Percentiles rank a stretch among this genome's conserved stretches.
phyloP scores from a whole-genome alignment of 1,284 basidiomycete species.

The Moesziomyces aphidis region DNA sequence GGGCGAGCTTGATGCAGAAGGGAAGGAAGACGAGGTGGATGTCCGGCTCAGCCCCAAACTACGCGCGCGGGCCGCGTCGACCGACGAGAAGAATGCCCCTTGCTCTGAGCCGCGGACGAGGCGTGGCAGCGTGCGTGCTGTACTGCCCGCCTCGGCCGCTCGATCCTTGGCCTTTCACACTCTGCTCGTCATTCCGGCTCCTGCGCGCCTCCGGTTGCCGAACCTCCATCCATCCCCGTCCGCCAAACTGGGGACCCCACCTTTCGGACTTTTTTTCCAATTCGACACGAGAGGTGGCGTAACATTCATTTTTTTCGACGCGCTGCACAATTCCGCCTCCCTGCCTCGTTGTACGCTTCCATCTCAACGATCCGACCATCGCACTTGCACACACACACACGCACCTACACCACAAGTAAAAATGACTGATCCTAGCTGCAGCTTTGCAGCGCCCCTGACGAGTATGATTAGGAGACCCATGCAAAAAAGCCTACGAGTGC shows the following conservation, averaged over 20 bases:
- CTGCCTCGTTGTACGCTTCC: no score
- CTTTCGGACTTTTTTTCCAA: neutral
- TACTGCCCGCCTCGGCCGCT: no score
- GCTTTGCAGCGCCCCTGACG: constrained; percentile 32
- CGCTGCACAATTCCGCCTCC: no score
- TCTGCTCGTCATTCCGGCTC: neutral
- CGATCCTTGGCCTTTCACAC: neutral
- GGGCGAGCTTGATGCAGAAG: neutral
- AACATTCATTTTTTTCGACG: neutral
- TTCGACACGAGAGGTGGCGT: neutral
- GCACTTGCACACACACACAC: no score
- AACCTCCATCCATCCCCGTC: no score
- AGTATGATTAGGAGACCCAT: constrained; percentile 42
- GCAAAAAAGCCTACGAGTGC: constrained; percentile 21
- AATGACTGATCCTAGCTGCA: constrained; percentile 23
- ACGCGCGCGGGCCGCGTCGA: no score
- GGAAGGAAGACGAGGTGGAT: neutral
- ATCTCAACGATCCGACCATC: no score
- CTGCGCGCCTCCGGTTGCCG: neutral
- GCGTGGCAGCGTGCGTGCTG: neutral
- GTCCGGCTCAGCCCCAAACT: no score
- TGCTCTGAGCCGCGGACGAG: neutral
- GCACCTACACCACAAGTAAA: neutral
- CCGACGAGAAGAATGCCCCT: no score
- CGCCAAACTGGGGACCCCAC: no score